phyloP scores from a whole-genome alignment of 768 basidiomycete species.

The Amanita phalloides region DNA sequence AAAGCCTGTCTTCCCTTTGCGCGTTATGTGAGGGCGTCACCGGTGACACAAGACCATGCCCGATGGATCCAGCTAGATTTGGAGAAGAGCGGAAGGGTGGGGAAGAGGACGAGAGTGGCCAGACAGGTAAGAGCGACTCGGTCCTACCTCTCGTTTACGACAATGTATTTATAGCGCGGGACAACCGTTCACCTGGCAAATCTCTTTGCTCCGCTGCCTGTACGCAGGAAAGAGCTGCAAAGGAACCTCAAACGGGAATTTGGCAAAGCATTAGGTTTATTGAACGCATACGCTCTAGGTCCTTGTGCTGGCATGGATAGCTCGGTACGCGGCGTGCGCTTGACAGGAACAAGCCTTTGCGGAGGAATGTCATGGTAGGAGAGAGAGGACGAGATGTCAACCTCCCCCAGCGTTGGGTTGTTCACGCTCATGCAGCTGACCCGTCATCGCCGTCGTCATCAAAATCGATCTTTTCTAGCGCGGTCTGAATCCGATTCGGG shows the following conservation, averaged over 20 bases:
- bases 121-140: no score
- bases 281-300: conserved; percentile 90
- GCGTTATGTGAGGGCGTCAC: conserved; percentile 64
- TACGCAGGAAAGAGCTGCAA: no score
- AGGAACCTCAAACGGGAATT: conserved; percentile 92
- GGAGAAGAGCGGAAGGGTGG: conserved; percentile 51
- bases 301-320: no score
- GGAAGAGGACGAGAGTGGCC: conserved; percentile 47
- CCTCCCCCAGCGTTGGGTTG: not conserved
- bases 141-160: no score
- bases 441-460: not conserved
- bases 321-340: no score
- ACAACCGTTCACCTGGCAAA: no score
- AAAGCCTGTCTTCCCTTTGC: conserved; percentile 91
- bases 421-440: no score
- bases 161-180: no score
- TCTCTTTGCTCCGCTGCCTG: no score
- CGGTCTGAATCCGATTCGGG: not conserved
- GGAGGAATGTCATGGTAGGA: not conserved
- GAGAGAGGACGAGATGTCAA: not conserved
- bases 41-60: conserved; percentile 72
- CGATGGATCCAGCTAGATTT: conserved; percentile 57
- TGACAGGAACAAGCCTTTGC: not conserved
- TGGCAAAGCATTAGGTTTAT: conserved; percentile 67
- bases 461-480: not conserved